Evolutionary conservation across 371 early-diverging fungal genomes (phyloP).

Genomic region (Batkoa obscura): DNA sequence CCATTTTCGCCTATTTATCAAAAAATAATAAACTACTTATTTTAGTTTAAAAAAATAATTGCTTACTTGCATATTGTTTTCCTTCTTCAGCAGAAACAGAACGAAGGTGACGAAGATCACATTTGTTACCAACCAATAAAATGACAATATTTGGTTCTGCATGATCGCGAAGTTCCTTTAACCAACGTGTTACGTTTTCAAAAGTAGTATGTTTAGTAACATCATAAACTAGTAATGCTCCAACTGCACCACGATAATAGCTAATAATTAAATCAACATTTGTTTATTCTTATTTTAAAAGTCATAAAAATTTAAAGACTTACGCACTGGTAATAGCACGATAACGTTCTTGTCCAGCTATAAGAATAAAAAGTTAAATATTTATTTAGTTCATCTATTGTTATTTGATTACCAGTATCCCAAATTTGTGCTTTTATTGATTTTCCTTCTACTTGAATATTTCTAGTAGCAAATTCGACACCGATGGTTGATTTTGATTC

Average conservation of each 20-base stretch:
- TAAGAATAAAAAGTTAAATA: background rate
- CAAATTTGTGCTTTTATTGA: slow-evolving; percentile 99
- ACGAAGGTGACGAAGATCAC: slow-evolving; percentile 88
- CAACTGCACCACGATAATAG: slow-evolving; percentile 99
- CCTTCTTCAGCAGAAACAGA: slow-evolving; percentile 95
- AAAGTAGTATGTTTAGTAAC: slow-evolving; percentile 91
- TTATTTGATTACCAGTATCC: slow-evolving; percentile 64
- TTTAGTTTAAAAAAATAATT: slow-evolving; percentile 22
- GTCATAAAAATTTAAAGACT: background rate
- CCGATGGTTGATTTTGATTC: slow-evolving; percentile 99
- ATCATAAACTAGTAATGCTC: slow-evolving; percentile 98
- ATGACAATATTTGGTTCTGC: slow-evolving; percentile 96
- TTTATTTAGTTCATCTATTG: background rate
- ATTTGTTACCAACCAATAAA: slow-evolving; percentile 99
- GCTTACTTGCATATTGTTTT: slow-evolving; percentile 93
- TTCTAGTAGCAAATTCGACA: slow-evolving; percentile 97
- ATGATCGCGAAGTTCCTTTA: slow-evolving; percentile 95
- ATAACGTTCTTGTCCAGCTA: slow-evolving; percentile 82
- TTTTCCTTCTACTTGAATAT: slow-evolving; percentile 89
- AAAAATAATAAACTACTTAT: background rate
- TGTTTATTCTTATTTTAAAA: background rate
- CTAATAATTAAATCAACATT: slow-evolving; percentile 13
- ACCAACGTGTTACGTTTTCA: slow-evolving; percentile 92
- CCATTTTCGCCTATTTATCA: slow-evolving; percentile 23
- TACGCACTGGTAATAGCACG: slow-evolving; percentile 80